Conservation (phyloP, 352 stramenopile species). For the Pythium dissotocum region DNA sequence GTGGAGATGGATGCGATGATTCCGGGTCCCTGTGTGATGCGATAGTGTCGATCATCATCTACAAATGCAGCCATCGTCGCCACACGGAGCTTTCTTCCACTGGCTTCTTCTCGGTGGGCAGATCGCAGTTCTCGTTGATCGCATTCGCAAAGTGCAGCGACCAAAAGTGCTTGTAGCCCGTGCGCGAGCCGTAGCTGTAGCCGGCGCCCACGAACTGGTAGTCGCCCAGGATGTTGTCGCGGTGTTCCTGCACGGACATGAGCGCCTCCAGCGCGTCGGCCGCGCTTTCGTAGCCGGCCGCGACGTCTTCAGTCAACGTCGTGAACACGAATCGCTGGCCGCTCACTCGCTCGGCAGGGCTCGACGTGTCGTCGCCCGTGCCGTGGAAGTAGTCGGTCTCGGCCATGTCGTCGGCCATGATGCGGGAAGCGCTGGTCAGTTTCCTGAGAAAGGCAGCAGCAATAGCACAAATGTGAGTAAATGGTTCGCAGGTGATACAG, state of each 20-base stretch:
- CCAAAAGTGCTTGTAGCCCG: constrained; percentile 32
- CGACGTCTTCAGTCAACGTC: constrained; percentile 37
- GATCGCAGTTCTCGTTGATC: constrained; percentile 28
- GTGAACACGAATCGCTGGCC: constrained; percentile 43
- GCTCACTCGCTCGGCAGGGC: constrained; percentile 46
- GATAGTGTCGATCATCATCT: neutral
- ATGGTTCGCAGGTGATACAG: neutral
- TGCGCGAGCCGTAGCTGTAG: constrained; percentile 25
- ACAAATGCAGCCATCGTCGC: constrained; percentile 27
- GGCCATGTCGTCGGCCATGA: constrained; percentile 33
- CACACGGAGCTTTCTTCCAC: constrained; percentile 16
- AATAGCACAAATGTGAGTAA: neutral
- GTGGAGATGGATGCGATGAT: neutral
- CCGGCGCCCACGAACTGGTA: constrained; percentile 26
- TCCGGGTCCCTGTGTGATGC: too few relatives aligned
- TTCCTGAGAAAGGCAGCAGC: constrained; percentile 14
- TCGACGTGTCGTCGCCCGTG: constrained; percentile 52
- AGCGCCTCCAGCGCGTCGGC: constrained; percentile 28
- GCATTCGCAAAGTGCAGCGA: constrained; percentile 30
- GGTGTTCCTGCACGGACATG: constrained; percentile 31
- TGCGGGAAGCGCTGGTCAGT: constrained; percentile 27
- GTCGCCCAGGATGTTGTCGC: constrained; percentile 32
- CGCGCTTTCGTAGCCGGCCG: constrained; percentile 28
- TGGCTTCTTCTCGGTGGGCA: constrained; percentile 16
- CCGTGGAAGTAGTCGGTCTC: constrained; percentile 28